Evolutionary conservation across 2,329 filamentous ascomycete genomes (phyloP).

Genomic region (Pseudocercospora ulei): DNA sequence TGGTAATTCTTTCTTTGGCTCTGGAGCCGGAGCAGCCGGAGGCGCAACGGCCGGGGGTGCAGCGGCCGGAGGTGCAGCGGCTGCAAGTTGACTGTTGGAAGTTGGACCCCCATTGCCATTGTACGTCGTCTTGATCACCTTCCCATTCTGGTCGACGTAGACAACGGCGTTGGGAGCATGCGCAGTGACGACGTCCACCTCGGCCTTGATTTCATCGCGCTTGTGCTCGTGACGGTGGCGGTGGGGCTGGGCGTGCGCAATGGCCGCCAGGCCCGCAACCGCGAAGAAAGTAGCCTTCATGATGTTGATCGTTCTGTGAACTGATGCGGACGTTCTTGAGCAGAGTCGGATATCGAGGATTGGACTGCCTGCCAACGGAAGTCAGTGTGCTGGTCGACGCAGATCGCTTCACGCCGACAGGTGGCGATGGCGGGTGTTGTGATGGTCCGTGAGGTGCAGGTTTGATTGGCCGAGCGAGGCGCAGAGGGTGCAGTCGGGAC

Average conservation of each 20-base stretch:
- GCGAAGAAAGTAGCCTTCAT: slow-evolving; percentile 32
- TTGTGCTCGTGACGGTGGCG: slow-evolving; percentile 35
- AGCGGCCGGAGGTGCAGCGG: slow-evolving; percentile 9
- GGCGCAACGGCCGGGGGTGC: slow-evolving; percentile 14
- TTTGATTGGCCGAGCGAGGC: not conserved
- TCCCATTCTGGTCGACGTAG: slow-evolving; percentile 51
- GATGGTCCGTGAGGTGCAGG: slow-evolving; percentile 1
- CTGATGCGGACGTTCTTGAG: slow-evolving; percentile 9
- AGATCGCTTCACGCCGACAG: not conserved
- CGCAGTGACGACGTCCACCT: slow-evolving; percentile 36
- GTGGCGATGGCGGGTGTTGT: slow-evolving; percentile 5
- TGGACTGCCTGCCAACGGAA: slow-evolving; percentile 24
- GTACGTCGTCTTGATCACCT: slow-evolving; percentile 34
- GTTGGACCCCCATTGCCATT: not conserved
- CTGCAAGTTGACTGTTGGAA: slow-evolving; percentile 11
- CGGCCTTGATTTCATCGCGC: slow-evolving; percentile 32
- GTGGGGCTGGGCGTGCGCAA: slow-evolving; percentile 26
- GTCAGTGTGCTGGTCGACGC: slow-evolving; percentile 17
- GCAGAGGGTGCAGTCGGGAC: not conserved
- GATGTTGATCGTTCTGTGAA: slow-evolving; percentile 17
- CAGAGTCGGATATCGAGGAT: slow-evolving; percentile 5
- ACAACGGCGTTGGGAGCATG: slow-evolving; percentile 46
- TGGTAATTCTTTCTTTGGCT: slow-evolving; percentile 13
- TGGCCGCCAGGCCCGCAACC: slow-evolving; percentile 24
- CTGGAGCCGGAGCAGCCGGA: slow-evolving; percentile 14